A percentile compares a stretch with the other conserved stretches of the same genome.
phyloP scores from a whole-genome alignment of 148 eudicot genomes.

The Rhododendron henanense region DNA sequence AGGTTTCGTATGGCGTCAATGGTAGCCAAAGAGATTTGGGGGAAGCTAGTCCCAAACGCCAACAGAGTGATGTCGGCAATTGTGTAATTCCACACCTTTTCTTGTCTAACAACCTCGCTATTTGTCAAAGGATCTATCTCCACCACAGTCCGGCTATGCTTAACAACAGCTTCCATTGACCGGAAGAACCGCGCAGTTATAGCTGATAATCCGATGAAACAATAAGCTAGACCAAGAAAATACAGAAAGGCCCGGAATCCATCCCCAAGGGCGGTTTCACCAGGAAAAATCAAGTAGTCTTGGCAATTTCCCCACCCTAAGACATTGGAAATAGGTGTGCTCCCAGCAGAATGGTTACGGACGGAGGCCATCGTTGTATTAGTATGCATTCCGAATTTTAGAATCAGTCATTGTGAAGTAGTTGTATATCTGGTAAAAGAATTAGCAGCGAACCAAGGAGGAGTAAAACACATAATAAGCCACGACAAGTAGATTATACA shows the following conservation, averaged over 20 bases:
- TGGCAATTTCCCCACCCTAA: slow-evolving; percentile 34
- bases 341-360: slow-evolving; percentile 10
- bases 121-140: slow-evolving; percentile 63
- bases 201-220: slow-evolving; percentile 84
- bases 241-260: slow-evolving; percentile 55
- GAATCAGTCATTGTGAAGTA: slow-evolving; percentile 4
- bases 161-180: slow-evolving; percentile 91
- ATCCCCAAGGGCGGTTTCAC: slow-evolving; percentile 54
- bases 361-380: slow-evolving; percentile 14
- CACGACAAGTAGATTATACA: neutral
- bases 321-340: slow-evolving; percentile 1
- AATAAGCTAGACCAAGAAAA: slow-evolving; percentile 62
- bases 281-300: slow-evolving; percentile 40
- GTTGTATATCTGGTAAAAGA: neutral
- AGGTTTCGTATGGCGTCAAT: slow-evolving; percentile 79
- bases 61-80: slow-evolving; percentile 81
- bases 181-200: slow-evolving; percentile 80
- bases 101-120: slow-evolving; percentile 36
- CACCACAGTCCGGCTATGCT: slow-evolving; percentile 63
- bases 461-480: neutral
- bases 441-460: neutral
- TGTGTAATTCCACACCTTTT: slow-evolving; percentile 85
- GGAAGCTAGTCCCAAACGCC: slow-evolving; percentile 96
- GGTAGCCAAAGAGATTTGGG: slow-evolving; percentile 87
- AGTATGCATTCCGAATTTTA: slow-evolving; percentile 8